These are phyloP conservation scores for Cinnamomum chago DNA, from an alignment of 164 flowering plant genomes.

Conservation along the genomic window DNA sequence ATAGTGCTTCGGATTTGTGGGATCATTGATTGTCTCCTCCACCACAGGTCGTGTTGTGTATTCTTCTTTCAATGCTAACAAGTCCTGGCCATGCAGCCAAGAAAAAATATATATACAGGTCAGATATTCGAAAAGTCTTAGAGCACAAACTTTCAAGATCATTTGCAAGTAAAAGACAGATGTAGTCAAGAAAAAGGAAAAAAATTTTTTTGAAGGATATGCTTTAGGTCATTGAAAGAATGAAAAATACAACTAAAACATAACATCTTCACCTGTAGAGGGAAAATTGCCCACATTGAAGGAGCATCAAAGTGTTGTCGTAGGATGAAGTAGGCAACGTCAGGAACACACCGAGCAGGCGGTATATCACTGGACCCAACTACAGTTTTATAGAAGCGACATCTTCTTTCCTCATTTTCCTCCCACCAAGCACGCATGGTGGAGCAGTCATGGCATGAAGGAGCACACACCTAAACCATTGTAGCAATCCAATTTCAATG, in stretches of 20 bases:
- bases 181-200: too few species aligned
- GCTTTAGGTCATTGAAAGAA: not conserved
- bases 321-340: slow-evolving; percentile 55
- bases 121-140: not conserved
- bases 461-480: slow-evolving; percentile 78
- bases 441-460: slow-evolving; percentile 98
- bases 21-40: slow-evolving; percentile 96
- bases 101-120: not conserved
- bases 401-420: slow-evolving; percentile 91
- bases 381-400: slow-evolving; percentile 53
- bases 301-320: slow-evolving; percentile 89
- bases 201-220: not conserved
- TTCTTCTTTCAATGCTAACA: slow-evolving; percentile 78
- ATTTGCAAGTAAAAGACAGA: not conserved
- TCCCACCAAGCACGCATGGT: slow-evolving; percentile 99
- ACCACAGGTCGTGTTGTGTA: slow-evolving; percentile 80
- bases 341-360: slow-evolving; percentile 77
- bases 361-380: slow-evolving; percentile 65
- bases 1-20: slow-evolving; percentile 96
- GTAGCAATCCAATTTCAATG: not conserved
- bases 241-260: not conserved
- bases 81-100: slow-evolving; percentile 48
- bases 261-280: slow-evolving; percentile 73
- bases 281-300: slow-evolving; percentile 99
- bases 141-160: not conserved